Percentiles rank a stretch among this genome's conserved stretches.
Evolutionary conservation across 192 early-diverging fungal genomes (phyloP).

Genomic region (Bifiguratus adelaidae): DNA sequence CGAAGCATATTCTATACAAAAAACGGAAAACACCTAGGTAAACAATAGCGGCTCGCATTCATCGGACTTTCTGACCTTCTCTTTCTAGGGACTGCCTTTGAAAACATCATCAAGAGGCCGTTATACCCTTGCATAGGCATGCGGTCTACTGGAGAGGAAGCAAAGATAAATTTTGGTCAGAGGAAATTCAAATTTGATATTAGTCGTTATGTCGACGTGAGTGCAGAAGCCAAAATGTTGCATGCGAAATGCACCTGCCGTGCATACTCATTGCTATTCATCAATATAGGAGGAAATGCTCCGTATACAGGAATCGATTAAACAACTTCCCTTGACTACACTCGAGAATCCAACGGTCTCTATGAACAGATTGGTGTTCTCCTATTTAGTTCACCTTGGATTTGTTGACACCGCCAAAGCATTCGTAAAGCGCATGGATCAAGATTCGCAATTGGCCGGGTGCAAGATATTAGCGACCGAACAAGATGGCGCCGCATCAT

Average conservation of each 20-base stretch:
- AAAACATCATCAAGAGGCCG: constrained; percentile 18
- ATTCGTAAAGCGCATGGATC: constrained; percentile 28
- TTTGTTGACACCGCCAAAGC: constrained; percentile 66
- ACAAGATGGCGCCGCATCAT: too few relatives aligned
- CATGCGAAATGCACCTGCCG: too few relatives aligned
- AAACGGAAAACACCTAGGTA: constrained; percentile 74
- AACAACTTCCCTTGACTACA: too few relatives aligned
- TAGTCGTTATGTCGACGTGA: constrained; percentile 47
- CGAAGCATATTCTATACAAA: constrained; percentile 82
- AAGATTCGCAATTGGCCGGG: too few relatives aligned
- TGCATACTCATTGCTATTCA: too few relatives aligned
- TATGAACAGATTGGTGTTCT: constrained; percentile 59
- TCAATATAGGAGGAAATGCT: too few relatives aligned
- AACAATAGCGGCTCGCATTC: neutral
- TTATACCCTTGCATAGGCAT: constrained; percentile 69
- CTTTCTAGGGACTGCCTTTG: constrained; percentile 48
- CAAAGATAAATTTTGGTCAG: constrained; percentile 74
- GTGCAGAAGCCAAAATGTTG: too few relatives aligned
- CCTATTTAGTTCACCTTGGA: constrained; percentile 79
- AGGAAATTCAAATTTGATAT: constrained; percentile 64
- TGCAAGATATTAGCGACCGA: too few relatives aligned
- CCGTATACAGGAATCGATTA: too few relatives aligned
- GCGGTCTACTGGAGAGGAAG: constrained; percentile 57
- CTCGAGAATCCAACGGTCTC: too few relatives aligned
- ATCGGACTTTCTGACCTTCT: neutral